Base-by-base conservation (phyloP, 345 rosid species). In the Cardamine occulta region DNA sequence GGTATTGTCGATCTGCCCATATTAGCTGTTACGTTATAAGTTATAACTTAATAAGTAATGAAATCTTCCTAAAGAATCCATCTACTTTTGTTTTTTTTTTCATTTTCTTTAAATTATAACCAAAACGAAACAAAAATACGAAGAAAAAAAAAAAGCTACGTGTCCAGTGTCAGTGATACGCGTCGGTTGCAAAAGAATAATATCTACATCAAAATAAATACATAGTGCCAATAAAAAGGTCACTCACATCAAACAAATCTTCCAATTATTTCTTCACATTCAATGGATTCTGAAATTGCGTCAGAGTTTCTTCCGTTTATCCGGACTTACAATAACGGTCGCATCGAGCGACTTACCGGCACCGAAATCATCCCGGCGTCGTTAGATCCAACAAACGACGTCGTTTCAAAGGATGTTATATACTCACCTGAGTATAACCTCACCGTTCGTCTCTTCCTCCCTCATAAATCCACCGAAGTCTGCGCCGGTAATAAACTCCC, bases 361-460 rank as follows among this genome's bases (percentile, higher is more conserved):
- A 82, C 79, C 0, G 86, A 78, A 6, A 60, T 70, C 23, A 84
- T 83, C 26, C 87, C 86, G 1, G 51, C 89, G 9, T 79, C 88
- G 0, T 10, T 65, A 21, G 79, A 83, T 64, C 68, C 84, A 5
- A 0, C 28, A 0, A 63, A 79, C 73, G 76, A 56, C 26, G 82
- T 85, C 75, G 74, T 80, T 56, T 80, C 89, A 5, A 84, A 87
- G 34, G 91, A 88, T 63, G 40, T 84, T 0, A 40, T 72, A 0
- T 54, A 80, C 34, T 21, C 68, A 2, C 70, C 65, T 14, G 65
- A 76, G 1, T 70, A 59, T 8, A 70, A 69, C 62, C 67, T 86
- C 72, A 79, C 81, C 44, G 88, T 85, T 13, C 85, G 90, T 26
- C 73, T 86, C 53, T 85, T 73, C 69, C 84, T 86, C 26, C 89